Conservation (phyloP, 805 yeast species). For the Metschnikowia kunwiensis region DNA sequence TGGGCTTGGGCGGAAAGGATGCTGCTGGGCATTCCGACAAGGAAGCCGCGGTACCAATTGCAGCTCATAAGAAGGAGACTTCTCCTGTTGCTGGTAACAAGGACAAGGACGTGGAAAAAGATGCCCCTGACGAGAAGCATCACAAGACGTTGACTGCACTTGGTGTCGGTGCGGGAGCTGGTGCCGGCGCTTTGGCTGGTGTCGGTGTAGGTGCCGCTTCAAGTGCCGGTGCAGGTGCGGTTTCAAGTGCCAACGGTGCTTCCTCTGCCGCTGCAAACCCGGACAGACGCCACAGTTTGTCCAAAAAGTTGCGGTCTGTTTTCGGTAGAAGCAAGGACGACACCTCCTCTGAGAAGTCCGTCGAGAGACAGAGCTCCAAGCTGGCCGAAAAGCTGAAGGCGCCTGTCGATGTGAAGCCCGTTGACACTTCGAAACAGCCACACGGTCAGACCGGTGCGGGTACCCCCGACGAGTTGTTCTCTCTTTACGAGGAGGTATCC, state of each 20-base stretch:
- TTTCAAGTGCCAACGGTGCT: not conserved
- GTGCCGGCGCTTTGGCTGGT: slow-evolving; percentile 18
- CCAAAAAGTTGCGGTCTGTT: slow-evolving; percentile 19
- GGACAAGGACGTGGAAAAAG: slow-evolving; percentile 13
- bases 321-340: slow-evolving; percentile 14
- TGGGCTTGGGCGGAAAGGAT: slow-evolving; percentile 23
- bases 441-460: slow-evolving; percentile 12
- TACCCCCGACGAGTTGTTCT: slow-evolving; percentile 18
- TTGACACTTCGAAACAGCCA: slow-evolving; percentile 10
- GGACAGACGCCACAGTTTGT: slow-evolving; percentile 19
- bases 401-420: slow-evolving; percentile 10
- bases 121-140: slow-evolving; percentile 3
- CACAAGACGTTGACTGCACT: slow-evolving; percentile 6
- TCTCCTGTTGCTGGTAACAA: slow-evolving; percentile 9
- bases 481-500: slow-evolving; percentile 47
- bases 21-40: not conserved
- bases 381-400: slow-evolving; percentile 4
- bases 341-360: not conserved
- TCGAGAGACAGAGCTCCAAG: too few species aligned
- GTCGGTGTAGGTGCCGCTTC: slow-evolving; percentile 18
- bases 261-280: slow-evolving; percentile 2
- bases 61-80: slow-evolving; percentile 1
- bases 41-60: not conserved
- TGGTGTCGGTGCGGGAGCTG: slow-evolving; percentile 18
- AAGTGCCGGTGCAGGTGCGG: not conserved